Conservation (phyloP, 371 early-diverging fungal species). For the Apophysomyces sp. region DNA sequence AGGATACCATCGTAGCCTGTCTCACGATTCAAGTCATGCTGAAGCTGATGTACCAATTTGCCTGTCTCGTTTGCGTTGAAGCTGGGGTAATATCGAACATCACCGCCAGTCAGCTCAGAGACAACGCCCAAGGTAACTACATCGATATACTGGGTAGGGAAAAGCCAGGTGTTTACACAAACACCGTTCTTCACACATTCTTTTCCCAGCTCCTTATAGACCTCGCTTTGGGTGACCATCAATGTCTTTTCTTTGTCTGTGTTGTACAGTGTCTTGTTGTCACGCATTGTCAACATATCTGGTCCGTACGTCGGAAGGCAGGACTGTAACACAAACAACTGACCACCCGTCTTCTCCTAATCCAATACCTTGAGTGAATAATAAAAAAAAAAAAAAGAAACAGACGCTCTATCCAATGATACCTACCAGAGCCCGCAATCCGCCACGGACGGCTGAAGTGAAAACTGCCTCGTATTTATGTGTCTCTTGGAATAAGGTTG, state of each 20-base stretch:
- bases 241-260: conserved; percentile 92
- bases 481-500: conserved; percentile 82
- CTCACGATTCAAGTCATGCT: conserved; percentile 69
- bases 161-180: conserved; percentile 85
- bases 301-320: conserved; percentile 89
- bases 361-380: neutral
- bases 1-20: conserved; percentile 90
- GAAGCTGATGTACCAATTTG: conserved; percentile 73
- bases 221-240: conserved; percentile 80
- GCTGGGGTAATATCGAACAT: conserved; percentile 74
- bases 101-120: conserved; percentile 85
- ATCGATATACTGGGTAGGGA: conserved; percentile 87
- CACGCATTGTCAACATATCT: conserved; percentile 80
- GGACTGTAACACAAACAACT: conserved; percentile 86
- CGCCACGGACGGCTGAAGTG: conserved; percentile 86
- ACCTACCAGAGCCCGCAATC: conserved; percentile 71
- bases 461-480: conserved; percentile 78
- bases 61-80: conserved; percentile 77
- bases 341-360: conserved; percentile 72
- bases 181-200: conserved; percentile 83
- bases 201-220: conserved; percentile 83
- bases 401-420: neutral
- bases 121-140: conserved; percentile 80
- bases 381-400: no score
- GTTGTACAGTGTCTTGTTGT: conserved; percentile 82